These are phyloP conservation scores for Ophiostoma quercus DNA, from an alignment of 2,329 filamentous ascomycete genomes.

Conservation along the genomic window DNA sequence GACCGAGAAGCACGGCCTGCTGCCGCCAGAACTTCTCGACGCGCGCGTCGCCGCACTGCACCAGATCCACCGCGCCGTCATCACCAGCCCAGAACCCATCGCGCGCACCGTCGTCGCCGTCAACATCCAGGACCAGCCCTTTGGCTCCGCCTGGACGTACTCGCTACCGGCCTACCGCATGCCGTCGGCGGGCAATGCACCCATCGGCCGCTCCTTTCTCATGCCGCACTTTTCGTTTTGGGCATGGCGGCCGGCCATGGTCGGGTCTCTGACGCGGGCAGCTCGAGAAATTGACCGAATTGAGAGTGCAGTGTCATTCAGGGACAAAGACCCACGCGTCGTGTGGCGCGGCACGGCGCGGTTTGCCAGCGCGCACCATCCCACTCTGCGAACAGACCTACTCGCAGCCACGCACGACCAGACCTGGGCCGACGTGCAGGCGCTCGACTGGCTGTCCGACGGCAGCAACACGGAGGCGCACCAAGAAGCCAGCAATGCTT, in stretches of 20 bases:
- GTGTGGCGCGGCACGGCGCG: no score
- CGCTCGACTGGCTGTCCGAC: no score
- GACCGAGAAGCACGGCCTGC: neutral
- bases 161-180: conserved; percentile 37
- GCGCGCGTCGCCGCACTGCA: neutral
- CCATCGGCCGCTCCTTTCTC: conserved; percentile 25
- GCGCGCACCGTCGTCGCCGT: neutral
- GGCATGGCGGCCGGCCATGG: conserved; percentile 16
- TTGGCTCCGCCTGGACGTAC: conserved; percentile 42
- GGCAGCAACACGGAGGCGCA: no score
- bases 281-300: no score
- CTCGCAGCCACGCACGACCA: neutral
- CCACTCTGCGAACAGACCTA: neutral
- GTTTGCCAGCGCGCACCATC: no score
- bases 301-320: no score
- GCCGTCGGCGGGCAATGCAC: conserved; percentile 26
- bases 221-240: conserved; percentile 26
- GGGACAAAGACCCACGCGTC: no score
- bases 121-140: neutral
- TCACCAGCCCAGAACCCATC: neutral
- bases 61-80: neutral
- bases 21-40: neutral
- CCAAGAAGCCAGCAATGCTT: neutral
- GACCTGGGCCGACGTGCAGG: neutral
- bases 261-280: no score